A percentile compares a stretch with the other conserved stretches of the same genome.
Conservation (phyloP, 2,329 filamentous ascomycete genomes). For the Fusarium stilboides region DNA sequence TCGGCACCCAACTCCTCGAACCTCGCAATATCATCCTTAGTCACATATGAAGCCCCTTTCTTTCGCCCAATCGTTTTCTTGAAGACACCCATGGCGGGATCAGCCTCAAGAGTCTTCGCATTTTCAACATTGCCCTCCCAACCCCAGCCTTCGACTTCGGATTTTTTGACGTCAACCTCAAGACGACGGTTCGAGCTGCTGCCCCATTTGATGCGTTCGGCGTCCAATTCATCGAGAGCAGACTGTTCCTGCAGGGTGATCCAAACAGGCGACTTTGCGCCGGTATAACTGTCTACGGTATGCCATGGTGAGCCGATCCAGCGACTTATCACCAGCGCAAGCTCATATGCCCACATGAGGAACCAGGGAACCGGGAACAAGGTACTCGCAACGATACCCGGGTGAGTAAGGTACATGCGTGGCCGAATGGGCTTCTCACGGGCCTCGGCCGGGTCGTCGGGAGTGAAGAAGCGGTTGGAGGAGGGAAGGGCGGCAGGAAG, state of each 20-base stretch:
- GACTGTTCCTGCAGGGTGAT: conserved; percentile 78
- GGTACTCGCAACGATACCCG: conserved; percentile 86
- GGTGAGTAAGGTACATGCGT: conserved; percentile 84
- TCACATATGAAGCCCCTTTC: conserved; percentile 70
- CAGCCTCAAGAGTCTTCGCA: conserved; percentile 59
- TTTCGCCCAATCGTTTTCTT: conserved; percentile 71
- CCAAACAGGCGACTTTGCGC: conserved; percentile 84
- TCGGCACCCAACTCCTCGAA: conserved; percentile 74
- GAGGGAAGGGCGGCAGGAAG: conserved; percentile 74
- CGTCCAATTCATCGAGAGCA: conserved; percentile 69
- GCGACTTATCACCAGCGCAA: conserved; percentile 79
- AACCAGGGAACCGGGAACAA: conserved; percentile 82
- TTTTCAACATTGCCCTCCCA: conserved; percentile 72
- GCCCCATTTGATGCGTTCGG: conserved; percentile 84
- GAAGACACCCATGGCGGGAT: conserved; percentile 63
- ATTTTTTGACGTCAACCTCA: conserved; percentile 76
- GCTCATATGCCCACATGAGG: conserved; percentile 78
- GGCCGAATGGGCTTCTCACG: conserved; percentile 60
- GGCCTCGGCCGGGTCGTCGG: conserved; percentile 42
- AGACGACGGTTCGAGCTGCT: conserved; percentile 75
- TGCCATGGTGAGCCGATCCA: conserved; percentile 93
- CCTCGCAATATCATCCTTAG: conserved; percentile 69
- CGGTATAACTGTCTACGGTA: conserved; percentile 80
- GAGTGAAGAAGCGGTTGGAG: conserved; percentile 70
- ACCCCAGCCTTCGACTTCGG: conserved; percentile 91